Conservation (phyloP, 495 filamentous ascomycete genomes). For the Chlorociboria aeruginascens region DNA sequence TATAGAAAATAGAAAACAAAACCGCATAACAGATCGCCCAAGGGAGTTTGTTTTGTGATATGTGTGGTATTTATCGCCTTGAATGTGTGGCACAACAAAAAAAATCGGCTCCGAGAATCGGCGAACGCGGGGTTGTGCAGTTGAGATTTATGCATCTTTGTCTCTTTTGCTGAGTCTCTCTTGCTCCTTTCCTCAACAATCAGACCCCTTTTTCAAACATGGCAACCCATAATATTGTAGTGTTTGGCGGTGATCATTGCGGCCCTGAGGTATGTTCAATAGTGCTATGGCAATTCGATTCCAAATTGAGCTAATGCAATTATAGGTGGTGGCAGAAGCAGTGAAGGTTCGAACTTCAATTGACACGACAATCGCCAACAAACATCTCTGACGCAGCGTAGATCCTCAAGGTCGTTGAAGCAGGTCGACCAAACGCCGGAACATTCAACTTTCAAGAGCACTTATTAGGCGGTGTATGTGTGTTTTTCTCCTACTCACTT, state of each 20-base stretch:
- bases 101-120: too few species aligned
- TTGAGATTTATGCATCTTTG: too few species aligned
- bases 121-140: too few species aligned
- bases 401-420: slow-evolving; percentile 68
- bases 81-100: too few species aligned
- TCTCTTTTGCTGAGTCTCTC: too few species aligned
- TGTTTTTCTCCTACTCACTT: slow-evolving; percentile 2
- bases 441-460: slow-evolving; percentile 90
- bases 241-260: slow-evolving; percentile 83
- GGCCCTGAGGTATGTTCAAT: slow-evolving; percentile 67
- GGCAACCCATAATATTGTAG: slow-evolving; percentile 45
- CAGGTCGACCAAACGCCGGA: slow-evolving; percentile 46
- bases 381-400: slow-evolving; percentile 19
- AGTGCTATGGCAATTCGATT: neutral
- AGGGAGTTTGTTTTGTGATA: too few species aligned
- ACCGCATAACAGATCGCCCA: too few species aligned
- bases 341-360: slow-evolving; percentile 51
- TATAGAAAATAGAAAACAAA: too few species aligned
- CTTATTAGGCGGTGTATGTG: slow-evolving; percentile 81
- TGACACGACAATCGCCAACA: neutral
- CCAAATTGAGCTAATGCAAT: neutral
- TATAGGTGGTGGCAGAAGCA: slow-evolving; percentile 51
- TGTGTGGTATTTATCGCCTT: too few species aligned
- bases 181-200: too few species aligned
- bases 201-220: slow-evolving; percentile 21